phyloP scores from a whole-genome alignment of 2,329 filamentous ascomycete genomes.

The Penicillium sp. region DNA sequence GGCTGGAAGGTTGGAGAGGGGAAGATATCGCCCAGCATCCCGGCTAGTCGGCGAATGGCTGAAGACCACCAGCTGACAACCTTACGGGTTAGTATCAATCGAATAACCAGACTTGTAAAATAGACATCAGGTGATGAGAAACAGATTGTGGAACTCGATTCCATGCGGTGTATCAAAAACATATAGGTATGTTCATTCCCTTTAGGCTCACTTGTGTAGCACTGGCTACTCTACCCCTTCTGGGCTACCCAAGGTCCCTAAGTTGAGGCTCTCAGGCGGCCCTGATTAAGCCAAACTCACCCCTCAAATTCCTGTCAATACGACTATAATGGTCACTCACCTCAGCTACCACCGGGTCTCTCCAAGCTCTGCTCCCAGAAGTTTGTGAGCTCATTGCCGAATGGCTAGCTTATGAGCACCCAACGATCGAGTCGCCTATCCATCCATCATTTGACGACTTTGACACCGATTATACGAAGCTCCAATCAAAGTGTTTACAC shows the following conservation, averaged over 20 bases:
- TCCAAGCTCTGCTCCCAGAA: background rate
- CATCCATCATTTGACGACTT: conserved; percentile 1
- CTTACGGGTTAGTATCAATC: too few relatives aligned
- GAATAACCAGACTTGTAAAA: background rate
- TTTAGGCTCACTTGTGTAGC: too few relatives aligned
- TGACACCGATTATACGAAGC: background rate
- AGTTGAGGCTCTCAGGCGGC: background rate
- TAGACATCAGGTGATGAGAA: too few relatives aligned
- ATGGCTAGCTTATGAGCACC: background rate
- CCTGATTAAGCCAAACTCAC: background rate
- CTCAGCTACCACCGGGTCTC: background rate
- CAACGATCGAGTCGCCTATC: background rate
- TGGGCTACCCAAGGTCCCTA: background rate
- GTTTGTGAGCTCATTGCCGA: background rate
- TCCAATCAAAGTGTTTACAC: background rate
- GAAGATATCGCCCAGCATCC: background rate
- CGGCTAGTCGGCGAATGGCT: background rate
- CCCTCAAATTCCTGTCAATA: background rate
- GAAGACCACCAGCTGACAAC: background rate
- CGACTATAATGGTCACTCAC: background rate
- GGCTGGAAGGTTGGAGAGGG: background rate
- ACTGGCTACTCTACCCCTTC: too few relatives aligned
- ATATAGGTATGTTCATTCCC: too few relatives aligned
- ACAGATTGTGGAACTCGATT: too few relatives aligned
- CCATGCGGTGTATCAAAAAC: background rate